Evolutionary conservation across 192 early-diverging fungal genomes (phyloP).

Genomic region (Entomortierella chlamydospora): DNA sequence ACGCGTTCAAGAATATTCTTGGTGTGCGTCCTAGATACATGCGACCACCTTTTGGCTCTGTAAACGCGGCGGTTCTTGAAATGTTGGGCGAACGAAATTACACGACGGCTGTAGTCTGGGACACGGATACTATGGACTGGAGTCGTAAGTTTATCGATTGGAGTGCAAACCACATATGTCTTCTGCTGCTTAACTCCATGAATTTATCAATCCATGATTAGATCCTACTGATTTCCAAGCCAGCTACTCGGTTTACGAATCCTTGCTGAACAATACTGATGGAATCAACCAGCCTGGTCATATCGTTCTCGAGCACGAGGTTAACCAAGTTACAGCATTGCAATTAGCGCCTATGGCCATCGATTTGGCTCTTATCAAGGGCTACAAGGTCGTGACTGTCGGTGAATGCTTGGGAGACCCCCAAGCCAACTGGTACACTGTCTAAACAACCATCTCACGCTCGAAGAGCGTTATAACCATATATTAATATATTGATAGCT

Average conservation of each 20-base stretch:
- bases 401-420: slow-evolving; percentile 56
- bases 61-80: slow-evolving; percentile 26
- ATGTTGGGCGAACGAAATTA: slow-evolving; percentile 54
- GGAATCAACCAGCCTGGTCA: slow-evolving; percentile 33
- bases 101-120: slow-evolving; percentile 57
- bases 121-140: slow-evolving; percentile 57
- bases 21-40: slow-evolving; percentile 64
- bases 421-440: slow-evolving; percentile 32
- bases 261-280: slow-evolving; percentile 4
- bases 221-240: slow-evolving; percentile 24
- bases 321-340: slow-evolving; percentile 43
- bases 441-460: not conserved
- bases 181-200: no score
- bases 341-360: slow-evolving; percentile 59
- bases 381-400: slow-evolving; percentile 62
- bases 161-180: not conserved
- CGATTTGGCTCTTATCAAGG: slow-evolving; percentile 35
- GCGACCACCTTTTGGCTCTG: slow-evolving; percentile 65
- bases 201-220: slow-evolving; percentile 2
- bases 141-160: slow-evolving; percentile 8
- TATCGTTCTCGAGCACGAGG: slow-evolving; percentile 57
- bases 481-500: no score
- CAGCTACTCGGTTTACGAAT: slow-evolving; percentile 21
- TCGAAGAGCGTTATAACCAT: no score
- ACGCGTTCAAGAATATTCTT: slow-evolving; percentile 55